These are phyloP conservation scores for Fusarium pseudograminearum DNA, from an alignment of 2,329 filamentous ascomycete genomes.

Conservation along the genomic window DNA sequence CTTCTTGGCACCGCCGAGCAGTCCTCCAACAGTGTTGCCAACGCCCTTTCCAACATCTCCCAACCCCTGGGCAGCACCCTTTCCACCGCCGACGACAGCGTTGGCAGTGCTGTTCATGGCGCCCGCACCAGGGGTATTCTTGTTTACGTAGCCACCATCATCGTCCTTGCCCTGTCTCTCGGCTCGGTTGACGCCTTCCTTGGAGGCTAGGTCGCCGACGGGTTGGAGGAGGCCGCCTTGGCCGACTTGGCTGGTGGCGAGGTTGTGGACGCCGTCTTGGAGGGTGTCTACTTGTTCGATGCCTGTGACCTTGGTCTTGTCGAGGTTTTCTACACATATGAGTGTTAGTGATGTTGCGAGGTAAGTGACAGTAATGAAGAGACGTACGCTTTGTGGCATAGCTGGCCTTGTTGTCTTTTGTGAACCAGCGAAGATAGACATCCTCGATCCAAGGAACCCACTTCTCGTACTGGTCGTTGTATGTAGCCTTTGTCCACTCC, in stretches of 20 bases:
- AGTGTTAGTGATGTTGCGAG: conserved; percentile 8
- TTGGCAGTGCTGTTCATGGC: conserved; percentile 46
- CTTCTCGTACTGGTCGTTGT: conserved; percentile 78
- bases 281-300: conserved; percentile 74
- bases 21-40: conserved; percentile 48
- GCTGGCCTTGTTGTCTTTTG: conserved; percentile 80
- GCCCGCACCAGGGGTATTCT: conserved; percentile 48
- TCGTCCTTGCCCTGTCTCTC: conserved; percentile 75
- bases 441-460: conserved; percentile 86
- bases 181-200: conserved; percentile 73
- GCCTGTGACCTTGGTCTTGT: conserved; percentile 77
- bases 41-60: conserved; percentile 40
- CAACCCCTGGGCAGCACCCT: conserved; percentile 50
- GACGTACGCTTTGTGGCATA: conserved; percentile 74
- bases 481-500: conserved; percentile 72
- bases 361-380: not conserved
- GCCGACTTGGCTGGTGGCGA: conserved; percentile 73
- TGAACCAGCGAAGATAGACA: conserved; percentile 77
- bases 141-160: conserved; percentile 61
- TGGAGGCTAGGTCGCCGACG: conserved; percentile 70
- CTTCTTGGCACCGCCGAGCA: conserved; percentile 53
- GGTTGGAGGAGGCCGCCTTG: conserved; percentile 75
- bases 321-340: conserved; percentile 66
- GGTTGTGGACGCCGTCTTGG: conserved; percentile 74
- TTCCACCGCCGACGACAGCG: conserved; percentile 49